phyloP scores from a whole-genome alignment of 2,329 filamentous ascomycete species.

The Polychaeton citri region DNA sequence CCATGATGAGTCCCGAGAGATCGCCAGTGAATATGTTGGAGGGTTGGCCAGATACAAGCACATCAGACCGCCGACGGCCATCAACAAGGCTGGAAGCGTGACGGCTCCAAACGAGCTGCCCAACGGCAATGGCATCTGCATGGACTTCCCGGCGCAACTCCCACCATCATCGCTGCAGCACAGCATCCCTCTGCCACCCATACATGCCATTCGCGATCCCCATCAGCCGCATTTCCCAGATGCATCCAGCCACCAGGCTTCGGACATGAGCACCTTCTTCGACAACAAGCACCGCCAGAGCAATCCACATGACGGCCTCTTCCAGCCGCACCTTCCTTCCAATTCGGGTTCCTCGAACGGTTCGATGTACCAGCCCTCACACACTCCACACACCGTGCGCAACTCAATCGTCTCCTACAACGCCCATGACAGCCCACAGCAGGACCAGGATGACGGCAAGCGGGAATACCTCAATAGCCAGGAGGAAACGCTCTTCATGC shows the following conservation, averaged over 20 bases:
- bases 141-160: conserved; percentile 19
- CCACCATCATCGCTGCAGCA: conserved; percentile 21
- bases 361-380: not conserved
- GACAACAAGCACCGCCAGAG: conserved; percentile 11
- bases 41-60: conserved; percentile 59
- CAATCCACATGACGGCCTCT: conserved; percentile 11
- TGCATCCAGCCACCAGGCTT: conserved; percentile 9
- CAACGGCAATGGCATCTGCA: conserved; percentile 4
- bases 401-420: conserved; percentile 20
- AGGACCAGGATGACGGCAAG: conserved; percentile 30
- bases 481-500: conserved; percentile 79
- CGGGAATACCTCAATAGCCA: conserved; percentile 56
- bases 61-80: conserved; percentile 26
- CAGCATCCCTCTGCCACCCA: conserved; percentile 38
- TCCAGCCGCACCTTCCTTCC: conserved; percentile 4
- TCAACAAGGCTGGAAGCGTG: conserved; percentile 6
- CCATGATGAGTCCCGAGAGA: conserved; percentile 75
- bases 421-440: conserved; percentile 20
- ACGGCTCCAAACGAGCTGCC: conserved; percentile 1
- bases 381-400: conserved; percentile 3
- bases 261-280: conserved; percentile 17
- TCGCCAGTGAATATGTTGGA: conserved; percentile 80
- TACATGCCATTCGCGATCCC: conserved; percentile 34
- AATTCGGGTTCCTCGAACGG: conserved; percentile 8
- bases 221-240: conserved; percentile 16